phyloP scores from a whole-genome alignment of 164 flowering plant genomes.

The Stephania cephalantha region DNA sequence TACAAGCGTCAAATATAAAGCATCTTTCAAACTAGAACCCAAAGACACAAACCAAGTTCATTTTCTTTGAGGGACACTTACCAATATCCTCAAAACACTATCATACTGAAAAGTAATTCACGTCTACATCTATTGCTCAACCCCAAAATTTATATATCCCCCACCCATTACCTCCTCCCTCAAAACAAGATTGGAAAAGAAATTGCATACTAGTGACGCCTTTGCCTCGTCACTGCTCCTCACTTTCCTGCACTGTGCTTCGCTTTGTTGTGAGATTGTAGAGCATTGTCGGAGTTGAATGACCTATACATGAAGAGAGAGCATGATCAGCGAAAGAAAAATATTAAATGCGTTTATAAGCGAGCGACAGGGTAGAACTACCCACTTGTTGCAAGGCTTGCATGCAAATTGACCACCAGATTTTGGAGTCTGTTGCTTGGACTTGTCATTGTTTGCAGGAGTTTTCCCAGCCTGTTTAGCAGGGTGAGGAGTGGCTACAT shows the following conservation, averaged over 20 bases:
- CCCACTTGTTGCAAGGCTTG: slow-evolving; percentile 47
- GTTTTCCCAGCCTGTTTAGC: slow-evolving; percentile 50
- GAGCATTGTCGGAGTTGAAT: slow-evolving; percentile 30
- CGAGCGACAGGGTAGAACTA: not conserved
- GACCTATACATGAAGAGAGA: slow-evolving; percentile 29
- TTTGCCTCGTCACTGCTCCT: not conserved
- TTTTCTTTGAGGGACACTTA: not conserved
- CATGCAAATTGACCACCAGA: slow-evolving; percentile 41
- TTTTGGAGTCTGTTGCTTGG: slow-evolving; percentile 53
- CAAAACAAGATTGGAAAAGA: not conserved
- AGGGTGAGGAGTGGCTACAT: slow-evolving; percentile 64
- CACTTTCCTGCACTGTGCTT: slow-evolving; percentile 33
- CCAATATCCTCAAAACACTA: not conserved
- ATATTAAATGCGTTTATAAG: not conserved
- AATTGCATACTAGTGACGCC: not conserved
- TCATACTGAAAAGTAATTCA: not conserved
- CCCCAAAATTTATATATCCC: not conserved
- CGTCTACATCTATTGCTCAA: not conserved
- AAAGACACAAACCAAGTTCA: not conserved
- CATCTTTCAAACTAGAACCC: not conserved
- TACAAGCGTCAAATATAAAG: not conserved
- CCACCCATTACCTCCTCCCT: not conserved
- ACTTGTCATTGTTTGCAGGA: slow-evolving; percentile 30
- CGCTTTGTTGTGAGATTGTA: slow-evolving; percentile 43
- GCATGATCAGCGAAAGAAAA: no score